Base-by-base conservation (phyloP, 306 rosid species). In the Urtica urens region DNA sequence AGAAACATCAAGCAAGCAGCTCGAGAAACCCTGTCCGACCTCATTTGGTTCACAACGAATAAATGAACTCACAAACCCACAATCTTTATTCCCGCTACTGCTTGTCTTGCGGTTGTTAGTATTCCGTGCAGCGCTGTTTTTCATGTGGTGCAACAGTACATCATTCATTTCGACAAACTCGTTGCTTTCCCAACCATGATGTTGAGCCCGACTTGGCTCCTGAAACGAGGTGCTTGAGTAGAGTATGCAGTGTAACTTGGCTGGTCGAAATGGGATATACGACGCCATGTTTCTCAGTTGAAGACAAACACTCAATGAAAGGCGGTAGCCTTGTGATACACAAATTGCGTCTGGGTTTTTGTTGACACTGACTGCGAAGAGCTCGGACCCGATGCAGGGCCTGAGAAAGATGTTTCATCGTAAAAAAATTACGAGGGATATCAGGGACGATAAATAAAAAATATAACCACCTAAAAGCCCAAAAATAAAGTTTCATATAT, bases 11-110 rank as follows among this genome's bases (percentile, higher is more conserved):
- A 83, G 78, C 70, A 63, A 48, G 75, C 90, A 83, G 41, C 70
- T 71, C 14, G 81, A 55, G 63, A 83, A 79, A 13, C 86, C 90
- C 50, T 79, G 90, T 16, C 90, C 77, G 58, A 63, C 74, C 54
- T 72, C 65, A 28, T 77, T 65, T 25, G 67, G 65, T 61, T 70
- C 59, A 19, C 80, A 69, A 19, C 51, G 25, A 31, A 59, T 53
- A 31, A 69, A 76, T 8, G 67, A 30, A 19, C 57, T 55, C 19
- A 64, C 78, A 8, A 22, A 50, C 49, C 25, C 59, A 3, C 34
- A 51, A 13, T 64, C 51, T 14, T 21, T 5, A 49, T 6, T 24
- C 27, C 58, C 53, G 14, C 39, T 29, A 5, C 15, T 35, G 10
- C 44, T 7, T 23, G 30, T 11, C 64, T 51, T 48, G 7, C 62